These are phyloP conservation scores for Fraxinus dipetala DNA, from an alignment of 305 asterid species.

Conservation along the genomic window DNA sequence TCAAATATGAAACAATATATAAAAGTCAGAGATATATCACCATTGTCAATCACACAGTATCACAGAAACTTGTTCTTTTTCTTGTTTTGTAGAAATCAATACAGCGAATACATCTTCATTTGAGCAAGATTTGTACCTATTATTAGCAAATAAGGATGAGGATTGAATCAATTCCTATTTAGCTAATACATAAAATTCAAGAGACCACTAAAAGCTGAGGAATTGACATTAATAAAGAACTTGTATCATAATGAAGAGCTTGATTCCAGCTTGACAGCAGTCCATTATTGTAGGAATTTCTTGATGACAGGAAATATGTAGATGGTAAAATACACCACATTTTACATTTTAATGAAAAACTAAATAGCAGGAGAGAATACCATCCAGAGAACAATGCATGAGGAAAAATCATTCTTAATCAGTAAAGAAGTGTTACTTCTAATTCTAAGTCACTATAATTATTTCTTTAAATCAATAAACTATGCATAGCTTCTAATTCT, in stretches of 20 bases:
- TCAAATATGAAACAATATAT: slow-evolving; percentile 19
- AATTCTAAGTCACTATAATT: neutral
- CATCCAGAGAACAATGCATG: neutral
- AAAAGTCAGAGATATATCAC: neutral
- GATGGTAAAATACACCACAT: neutral
- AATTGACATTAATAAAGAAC: neutral
- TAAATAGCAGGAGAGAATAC: neutral
- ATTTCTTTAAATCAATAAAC: neutral
- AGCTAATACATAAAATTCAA: neutral
- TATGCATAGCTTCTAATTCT: neutral
- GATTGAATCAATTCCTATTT: neutral
- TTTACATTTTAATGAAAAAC: neutral
- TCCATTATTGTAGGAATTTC: neutral
- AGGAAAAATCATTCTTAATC: neutral
- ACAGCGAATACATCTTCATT: neutral
- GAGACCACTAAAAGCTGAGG: neutral
- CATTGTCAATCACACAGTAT: neutral
- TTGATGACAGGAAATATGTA: neutral
- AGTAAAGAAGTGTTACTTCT: neutral
- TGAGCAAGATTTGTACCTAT: neutral
- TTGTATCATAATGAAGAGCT: neutral
- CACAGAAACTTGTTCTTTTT: neutral
- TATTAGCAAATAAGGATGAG: neutral
- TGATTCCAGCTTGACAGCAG: neutral
- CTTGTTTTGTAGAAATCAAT: neutral